Conservation (phyloP, 139 green algal genomes). For the Tetradesmus obliquus region DNA sequence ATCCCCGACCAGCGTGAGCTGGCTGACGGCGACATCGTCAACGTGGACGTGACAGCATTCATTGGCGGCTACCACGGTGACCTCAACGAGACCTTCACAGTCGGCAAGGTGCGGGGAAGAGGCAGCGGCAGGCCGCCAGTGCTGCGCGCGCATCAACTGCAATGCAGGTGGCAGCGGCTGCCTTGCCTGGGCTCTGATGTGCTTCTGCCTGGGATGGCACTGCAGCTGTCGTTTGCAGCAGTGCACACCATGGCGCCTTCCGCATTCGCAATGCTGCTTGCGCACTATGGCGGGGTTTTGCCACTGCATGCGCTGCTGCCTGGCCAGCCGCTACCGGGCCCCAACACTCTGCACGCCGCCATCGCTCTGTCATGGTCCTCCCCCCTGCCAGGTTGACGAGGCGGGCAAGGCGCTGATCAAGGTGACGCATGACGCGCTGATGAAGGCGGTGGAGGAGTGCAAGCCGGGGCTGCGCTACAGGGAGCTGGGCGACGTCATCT, state of each 20-base stretch:
- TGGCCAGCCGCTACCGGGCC: no score
- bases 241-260: no score
- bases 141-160: not conserved
- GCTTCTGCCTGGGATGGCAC: no score
- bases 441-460: constrained; percentile 86
- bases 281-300: no score
- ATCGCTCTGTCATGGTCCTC: not conserved
- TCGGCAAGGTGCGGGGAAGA: constrained; percentile 60
- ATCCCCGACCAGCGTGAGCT: constrained; percentile 95
- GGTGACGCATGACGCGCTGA: constrained; percentile 81
- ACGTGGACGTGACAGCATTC: constrained; percentile 96
- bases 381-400: constrained; percentile 72
- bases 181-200: no score
- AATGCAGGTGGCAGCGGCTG: no score
- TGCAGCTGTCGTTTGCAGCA: no score
- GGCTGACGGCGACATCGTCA: constrained; percentile 97
- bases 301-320: no score
- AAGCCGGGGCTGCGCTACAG: constrained; percentile 92
- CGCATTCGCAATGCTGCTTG: no score
- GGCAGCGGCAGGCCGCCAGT: not conserved
- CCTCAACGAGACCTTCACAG: constrained; percentile 96
- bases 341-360: no score
- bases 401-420: constrained; percentile 85
- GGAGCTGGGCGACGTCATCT: constrained; percentile 93
- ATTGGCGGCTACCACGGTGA: constrained; percentile 93